Base-by-base conservation (phyloP, 805 yeast species). In the Aciculoconidium aculeatum region DNA sequence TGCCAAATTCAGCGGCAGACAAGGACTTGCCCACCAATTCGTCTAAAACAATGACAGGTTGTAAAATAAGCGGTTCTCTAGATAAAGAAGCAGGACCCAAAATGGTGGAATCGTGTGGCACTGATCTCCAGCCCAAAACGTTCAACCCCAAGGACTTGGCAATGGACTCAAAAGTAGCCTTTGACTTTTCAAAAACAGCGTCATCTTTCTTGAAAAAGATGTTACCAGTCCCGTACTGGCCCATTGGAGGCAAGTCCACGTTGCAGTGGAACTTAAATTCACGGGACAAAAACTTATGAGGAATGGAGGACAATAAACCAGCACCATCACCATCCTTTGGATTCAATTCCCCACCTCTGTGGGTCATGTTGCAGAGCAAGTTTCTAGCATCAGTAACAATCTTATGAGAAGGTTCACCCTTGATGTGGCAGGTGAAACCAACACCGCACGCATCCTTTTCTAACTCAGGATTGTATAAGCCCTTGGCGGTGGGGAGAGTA, bases 291-390 rank as follows among this genome's bases (percentile, higher is more conserved):
- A 92, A 85, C 41, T 74, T 77, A 62, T 88, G 96, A 19, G 96
- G 96, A 39, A 90, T 77, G 17, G 95, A 81, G 28, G 92, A 75
- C 75, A 90, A 76, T 38, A 90, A 86, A 58, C 98, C 98, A 15
- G 98, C 98, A 61, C 98, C 98, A 55, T 90, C 98, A 60, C 98
- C 98, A 55, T 90, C 96, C 48, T 87, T 77, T 13, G 96, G 94
- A 51, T 88, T 95, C 36, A 95, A 94, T 37, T 88, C 96, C 22
- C 97, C 97, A 53, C 98, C 98, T 65, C 98, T 77, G 60, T 90
- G 98, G 38, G 96, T 84, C 98, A 90, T 92, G 64, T 92, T 90
- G 66, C 97, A 88, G 32, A 90, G 75, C 48, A 90, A 65, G 52
- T 74, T 76, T 44, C 77, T 69, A 23, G 95, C 95, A 63, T 92